phyloP scores from a whole-genome alignment of 2,329 filamentous ascomycete genomes.

The Metarhizium sp. region DNA sequence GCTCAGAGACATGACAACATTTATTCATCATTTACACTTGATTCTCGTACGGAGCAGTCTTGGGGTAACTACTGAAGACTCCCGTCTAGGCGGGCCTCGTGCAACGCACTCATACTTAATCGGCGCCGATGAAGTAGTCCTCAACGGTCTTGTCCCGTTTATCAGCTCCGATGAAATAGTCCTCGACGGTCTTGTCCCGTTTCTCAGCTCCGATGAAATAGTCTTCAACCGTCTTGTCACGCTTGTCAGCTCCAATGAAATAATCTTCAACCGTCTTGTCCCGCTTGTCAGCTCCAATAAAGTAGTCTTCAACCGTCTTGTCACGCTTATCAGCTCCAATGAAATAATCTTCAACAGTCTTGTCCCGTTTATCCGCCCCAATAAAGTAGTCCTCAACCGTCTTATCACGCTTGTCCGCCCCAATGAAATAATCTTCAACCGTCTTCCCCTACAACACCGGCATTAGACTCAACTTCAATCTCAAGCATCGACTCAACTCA shows the following conservation, averaged over 20 bases:
- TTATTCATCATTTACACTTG: too few species aligned
- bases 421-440: background rate
- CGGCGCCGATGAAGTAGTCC: background rate
- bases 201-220: background rate
- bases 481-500: background rate
- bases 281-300: background rate
- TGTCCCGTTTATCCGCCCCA: background rate
- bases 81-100: background rate
- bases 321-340: background rate
- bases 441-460: background rate
- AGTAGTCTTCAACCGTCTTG: background rate
- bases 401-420: background rate
- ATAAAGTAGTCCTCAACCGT: background rate
- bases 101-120: background rate
- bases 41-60: too few species aligned
- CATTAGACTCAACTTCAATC: background rate
- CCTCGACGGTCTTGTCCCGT: background rate
- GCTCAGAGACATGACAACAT: too few species aligned
- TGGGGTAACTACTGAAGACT: background rate
- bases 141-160: background rate
- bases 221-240: background rate
- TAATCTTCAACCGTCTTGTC: background rate
- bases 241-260: background rate
- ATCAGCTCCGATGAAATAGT: background rate
- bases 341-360: background rate